A percentile compares a stretch with the other conserved stretches of the same genome.
Evolutionary conservation across 768 basidiomycete genomes (phyloP).

Genomic region (Rhodotorula kratochvilovae): DNA sequence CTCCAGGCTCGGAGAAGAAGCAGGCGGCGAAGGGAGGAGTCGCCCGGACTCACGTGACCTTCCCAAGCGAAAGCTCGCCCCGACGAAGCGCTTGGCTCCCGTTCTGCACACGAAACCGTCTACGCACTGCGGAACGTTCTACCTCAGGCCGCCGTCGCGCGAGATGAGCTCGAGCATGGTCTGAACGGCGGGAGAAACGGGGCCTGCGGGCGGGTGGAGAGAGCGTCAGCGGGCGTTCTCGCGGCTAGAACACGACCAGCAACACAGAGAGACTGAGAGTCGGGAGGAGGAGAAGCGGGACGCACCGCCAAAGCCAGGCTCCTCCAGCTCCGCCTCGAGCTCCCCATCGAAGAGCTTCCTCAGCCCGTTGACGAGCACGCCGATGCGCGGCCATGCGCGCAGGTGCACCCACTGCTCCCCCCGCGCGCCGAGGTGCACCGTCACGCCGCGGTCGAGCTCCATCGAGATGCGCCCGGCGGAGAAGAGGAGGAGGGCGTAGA

Average conservation of each 20-base stretch:
- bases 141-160: constrained; percentile 44
- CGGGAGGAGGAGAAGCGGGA: no score
- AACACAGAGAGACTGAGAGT: no score
- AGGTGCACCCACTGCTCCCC: constrained; percentile 55
- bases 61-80: no score
- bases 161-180: constrained; percentile 51
- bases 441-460: constrained; percentile 73
- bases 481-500: constrained; percentile 79
- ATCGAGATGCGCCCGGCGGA: constrained; percentile 67
- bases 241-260: background rate
- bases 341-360: constrained; percentile 69
- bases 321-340: constrained; percentile 62
- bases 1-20: no score
- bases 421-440: constrained; percentile 55
- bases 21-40: no score
- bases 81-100: no score
- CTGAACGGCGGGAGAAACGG: constrained; percentile 56
- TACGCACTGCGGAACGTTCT: background rate
- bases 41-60: no score
- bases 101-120: no score
- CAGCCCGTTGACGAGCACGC: constrained; percentile 78
- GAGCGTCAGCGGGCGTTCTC: background rate
- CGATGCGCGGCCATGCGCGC: constrained; percentile 82
- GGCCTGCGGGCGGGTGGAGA: constrained; percentile 43
- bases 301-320: constrained; percentile 48